Base-by-base conservation (phyloP, 768 basidiomycete genomes). In the Mycena amicta region DNA sequence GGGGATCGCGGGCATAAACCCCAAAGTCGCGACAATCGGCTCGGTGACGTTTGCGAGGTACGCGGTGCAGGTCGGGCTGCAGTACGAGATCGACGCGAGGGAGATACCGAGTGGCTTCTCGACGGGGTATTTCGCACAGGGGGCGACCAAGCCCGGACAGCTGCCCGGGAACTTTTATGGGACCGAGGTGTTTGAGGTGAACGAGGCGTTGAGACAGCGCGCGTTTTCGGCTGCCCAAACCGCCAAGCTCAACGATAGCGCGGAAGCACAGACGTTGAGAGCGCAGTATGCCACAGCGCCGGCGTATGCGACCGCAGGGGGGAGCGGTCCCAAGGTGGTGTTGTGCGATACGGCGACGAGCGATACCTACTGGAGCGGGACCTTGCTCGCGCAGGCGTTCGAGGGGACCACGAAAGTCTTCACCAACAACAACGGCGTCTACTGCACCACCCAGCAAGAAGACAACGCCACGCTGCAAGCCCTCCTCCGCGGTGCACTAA, bases 181-280 rank as follows among this genome's bases (percentile, higher is more conserved):
- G 77, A 80, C 63, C 77, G 78, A n/a, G 67, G 73, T 78, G 23
- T 78, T 73, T 65, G 75, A 77, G 67, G 64, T 80, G 57, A 80
- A 79, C 67, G 76, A 77, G 28, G 71, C 70, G 53, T 69, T 80
- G 8, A 69, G 75, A 8, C 66, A 72, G 30, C 56, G 64, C 5
- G 75, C 70, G 0, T 50, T 74, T 39, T 62, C 50, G 26, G 59
- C 71, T 53, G 74, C 74, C 2, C 57, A 62, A 50, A 67, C 55
- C 11, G 72, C 76, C 8, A 64, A 22, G 18, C 68, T 80, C 11
- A 69, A 70, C 57, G 76, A 78, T 64, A 67, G 70, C 11, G 37
- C 56, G 16, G 66, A 51, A 11, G 70, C 33, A 18, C 75, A 1
- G 57, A 57, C 37, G 57, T 65, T 20, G 75, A 71, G 58, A 72